Evolutionary conservation across 1,284 basidiomycete species (phyloP).

Genomic region (Microbotryum lychnidis-dioicae): DNA sequence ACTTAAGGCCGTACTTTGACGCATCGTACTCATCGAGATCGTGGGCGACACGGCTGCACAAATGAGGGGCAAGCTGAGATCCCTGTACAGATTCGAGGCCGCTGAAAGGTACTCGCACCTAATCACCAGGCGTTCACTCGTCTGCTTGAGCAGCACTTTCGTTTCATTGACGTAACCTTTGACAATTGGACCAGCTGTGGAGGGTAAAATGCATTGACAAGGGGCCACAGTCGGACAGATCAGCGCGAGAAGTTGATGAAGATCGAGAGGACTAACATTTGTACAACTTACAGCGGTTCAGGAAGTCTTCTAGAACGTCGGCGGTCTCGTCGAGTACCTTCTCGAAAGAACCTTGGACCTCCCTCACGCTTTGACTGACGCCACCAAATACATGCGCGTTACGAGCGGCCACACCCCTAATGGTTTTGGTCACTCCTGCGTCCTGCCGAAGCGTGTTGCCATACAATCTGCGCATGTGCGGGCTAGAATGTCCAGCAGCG

Average conservation of each 20-base stretch:
- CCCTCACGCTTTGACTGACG: slow-evolving; percentile 69
- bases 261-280: not conserved
- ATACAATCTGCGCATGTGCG: slow-evolving; percentile 94
- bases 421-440: slow-evolving; percentile 91
- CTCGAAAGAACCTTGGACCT: slow-evolving; percentile 86
- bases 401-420: slow-evolving; percentile 78
- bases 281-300: slow-evolving; percentile 64
- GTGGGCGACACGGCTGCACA: slow-evolving; percentile 64
- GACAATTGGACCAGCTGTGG: slow-evolving; percentile 33
- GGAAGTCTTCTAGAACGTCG: slow-evolving; percentile 81
- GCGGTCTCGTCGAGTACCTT: slow-evolving; percentile 90
- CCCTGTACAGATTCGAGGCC: not conserved
- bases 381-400: slow-evolving; percentile 56
- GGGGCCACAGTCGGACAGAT: no score
- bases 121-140: slow-evolving; percentile 77
- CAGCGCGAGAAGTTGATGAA: no score
- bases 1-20: slow-evolving; percentile 62
- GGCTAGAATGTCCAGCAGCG: slow-evolving; percentile 49
- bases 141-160: slow-evolving; percentile 81
- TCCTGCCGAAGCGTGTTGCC: slow-evolving; percentile 87
- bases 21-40: slow-evolving; percentile 71
- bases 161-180: slow-evolving; percentile 67
- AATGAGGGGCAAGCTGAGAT: not conserved
- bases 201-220: no score
- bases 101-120: slow-evolving; percentile 44